Base-by-base conservation (phyloP, 192 early-diverging fungal genomes). In the Dissophora globulifera region DNA sequence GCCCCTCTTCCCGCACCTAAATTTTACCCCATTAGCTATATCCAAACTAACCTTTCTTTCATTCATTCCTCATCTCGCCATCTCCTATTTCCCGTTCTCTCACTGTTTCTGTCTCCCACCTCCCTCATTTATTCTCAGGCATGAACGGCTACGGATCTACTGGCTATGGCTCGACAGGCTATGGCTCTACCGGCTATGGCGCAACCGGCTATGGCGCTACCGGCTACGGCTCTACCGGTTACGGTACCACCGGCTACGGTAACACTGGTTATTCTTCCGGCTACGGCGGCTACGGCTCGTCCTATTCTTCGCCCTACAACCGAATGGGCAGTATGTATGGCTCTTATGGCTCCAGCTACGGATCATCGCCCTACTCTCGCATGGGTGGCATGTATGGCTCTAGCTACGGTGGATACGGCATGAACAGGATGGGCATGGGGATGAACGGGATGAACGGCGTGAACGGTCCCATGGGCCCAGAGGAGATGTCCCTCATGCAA, bases 401-500 rank as follows among this genome's bases (percentile, higher is more conserved):
- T 33, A 50, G 60, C 48, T 85, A 84, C 29, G 67, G 75, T 31
- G 52, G 66, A 3, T 66, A 65, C 41, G 74, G 84, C 16, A 54
- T 63, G 50, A 81, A 75, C 62, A 69, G 79, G 48, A 81, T 59
- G 51, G 83, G 79, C 11, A 74, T 60, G 43, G 69, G 57, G 2
- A 71, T 62, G 50, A 66, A 65, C 40, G 81, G 81, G 10, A 78
- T 75, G 54, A 82, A 79, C 35, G 81, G 80, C 50, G 83, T 85
- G 23, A 79, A 81, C 8, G 85, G 81, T 0, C 89, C 89, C 57
- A 82, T 80, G 32, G 91, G 86, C 3, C 86, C 86, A 29, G 88
- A 91, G 51, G 91, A 91, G 6, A 81, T 86, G 51, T 86, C 92
- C 22, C 67, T 93, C 20, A 89, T 91, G n/a, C 92, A 92, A 53